phyloP scores from a whole-genome alignment of 129 eudicot species.

The Flaveria trinervia region DNA sequence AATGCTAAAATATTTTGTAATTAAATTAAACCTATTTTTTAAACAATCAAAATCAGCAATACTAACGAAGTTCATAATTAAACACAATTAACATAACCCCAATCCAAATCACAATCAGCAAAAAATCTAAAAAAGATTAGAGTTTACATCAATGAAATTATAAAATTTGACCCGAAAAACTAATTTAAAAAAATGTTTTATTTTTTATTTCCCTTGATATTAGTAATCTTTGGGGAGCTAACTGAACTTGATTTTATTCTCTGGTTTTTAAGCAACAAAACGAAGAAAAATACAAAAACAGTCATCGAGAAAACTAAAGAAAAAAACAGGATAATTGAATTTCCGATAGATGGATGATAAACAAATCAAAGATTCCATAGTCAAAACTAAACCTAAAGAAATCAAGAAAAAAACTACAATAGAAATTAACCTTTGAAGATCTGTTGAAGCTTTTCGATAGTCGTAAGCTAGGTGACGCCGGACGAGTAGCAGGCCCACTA shows the following conservation, averaged over 20 bases:
- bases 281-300: slow-evolving; percentile 32
- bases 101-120: neutral
- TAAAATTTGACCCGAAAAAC: slow-evolving; percentile 9
- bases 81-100: no score
- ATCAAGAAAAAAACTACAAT: neutral
- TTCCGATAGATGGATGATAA: slow-evolving; percentile 8
- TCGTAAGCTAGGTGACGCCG: slow-evolving; percentile 50
- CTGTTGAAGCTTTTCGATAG: slow-evolving; percentile 71
- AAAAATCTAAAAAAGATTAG: neutral
- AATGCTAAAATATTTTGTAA: no score
- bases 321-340: slow-evolving; percentile 34
- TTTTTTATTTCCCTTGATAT: slow-evolving; percentile 23
- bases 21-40: no score
- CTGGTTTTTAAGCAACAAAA: slow-evolving; percentile 25
- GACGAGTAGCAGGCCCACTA: slow-evolving; percentile 43
- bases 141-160: slow-evolving; percentile 9
- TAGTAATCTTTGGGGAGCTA: slow-evolving; percentile 33
- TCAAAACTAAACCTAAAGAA: slow-evolving; percentile 16
- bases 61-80: no score
- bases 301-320: slow-evolving; percentile 29
- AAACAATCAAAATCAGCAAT: no score
- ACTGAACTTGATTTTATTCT: slow-evolving; percentile 37
- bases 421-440: slow-evolving; percentile 60
- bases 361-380: slow-evolving; percentile 24
- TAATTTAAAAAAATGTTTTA: neutral